Evolutionary conservation across 208 protist genomes (phyloP), one percentile per base, ranked within the genome.

Genomic region (Crithidia acanthocephali): DNA sequence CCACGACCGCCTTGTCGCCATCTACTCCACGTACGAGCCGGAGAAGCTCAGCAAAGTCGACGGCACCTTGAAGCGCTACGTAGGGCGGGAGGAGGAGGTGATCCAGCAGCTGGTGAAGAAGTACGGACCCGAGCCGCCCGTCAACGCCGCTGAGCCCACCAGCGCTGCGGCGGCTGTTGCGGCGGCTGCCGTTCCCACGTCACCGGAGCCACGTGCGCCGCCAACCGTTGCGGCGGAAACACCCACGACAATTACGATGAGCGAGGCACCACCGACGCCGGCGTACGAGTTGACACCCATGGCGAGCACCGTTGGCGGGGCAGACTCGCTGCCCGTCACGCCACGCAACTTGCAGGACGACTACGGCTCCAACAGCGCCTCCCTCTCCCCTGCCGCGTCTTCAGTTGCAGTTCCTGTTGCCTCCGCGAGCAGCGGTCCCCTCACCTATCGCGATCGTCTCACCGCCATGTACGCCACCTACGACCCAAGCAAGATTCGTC

Each of bases 11-110:
- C 68, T 95, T n/a, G 42, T 74, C 16, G 84, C 82, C 44, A 88
- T 95, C 27, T 92, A 95, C 76, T 45, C 72, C 51, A 80, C 71
- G 18, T 94, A 95, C 68, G 82, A 89, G 40, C 86, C 87, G 27
- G 56, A 72, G 33, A 93, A 93, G 68, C 71, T 91, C 35, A 73
- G 72, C 40, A 85, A 83, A 27, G 88, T 93, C 2, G 68, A 84
- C 44, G 83, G 79, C 10, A 88, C 86, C 13, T 72, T 95, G 33
- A 70, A 79, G 64, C 84, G 85, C 40, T 91, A 83, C 70, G 73
- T 76, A 13, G 91, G 86, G 10, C 76, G 79, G 7, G 88, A 94
- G 55, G 88, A 94, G 40, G 82, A 80, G 22, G 84, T 91, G 15
- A 84, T 94, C 45, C 76, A 76, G 55, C 76, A 92, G 67, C 78